phyloP scores from a whole-genome alignment of 2,329 filamentous ascomycete species.

The Atkinsonella texensis region DNA sequence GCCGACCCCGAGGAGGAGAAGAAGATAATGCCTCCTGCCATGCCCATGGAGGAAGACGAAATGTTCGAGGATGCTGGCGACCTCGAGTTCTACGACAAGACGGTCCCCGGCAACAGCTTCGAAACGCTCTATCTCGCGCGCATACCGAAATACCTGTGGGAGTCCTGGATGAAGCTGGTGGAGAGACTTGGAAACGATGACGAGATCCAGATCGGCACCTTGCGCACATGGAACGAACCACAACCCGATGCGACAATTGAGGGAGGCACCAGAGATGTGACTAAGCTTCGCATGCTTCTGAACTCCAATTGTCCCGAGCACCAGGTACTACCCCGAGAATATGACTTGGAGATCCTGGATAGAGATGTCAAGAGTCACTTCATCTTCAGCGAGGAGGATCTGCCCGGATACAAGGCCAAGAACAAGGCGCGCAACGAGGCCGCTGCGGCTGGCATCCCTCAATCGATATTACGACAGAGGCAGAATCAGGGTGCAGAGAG shows the following conservation, averaged over 20 bases:
- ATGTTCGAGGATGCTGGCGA: conserved; percentile 50
- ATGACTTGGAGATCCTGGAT: conserved; percentile 60
- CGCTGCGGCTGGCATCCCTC: conserved; percentile 45
- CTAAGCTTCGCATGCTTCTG: conserved; percentile 51
- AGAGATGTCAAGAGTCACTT: conserved; percentile 69
- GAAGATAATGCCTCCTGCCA: conserved; percentile 20
- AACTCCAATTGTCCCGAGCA: conserved; percentile 53
- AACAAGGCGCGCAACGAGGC: conserved; percentile 44
- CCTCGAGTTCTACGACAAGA: conserved; percentile 41
- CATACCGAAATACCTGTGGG: conserved; percentile 69
- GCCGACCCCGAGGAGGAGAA: conserved; percentile 36
- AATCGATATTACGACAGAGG: conserved; percentile 38
- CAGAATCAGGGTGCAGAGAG: conserved; percentile 7
- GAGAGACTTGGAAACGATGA: conserved; percentile 62
- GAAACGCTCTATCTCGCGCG: conserved; percentile 58
- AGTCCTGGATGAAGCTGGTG: conserved; percentile 50
- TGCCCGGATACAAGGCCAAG: conserved; percentile 42
- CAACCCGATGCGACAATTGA: conserved; percentile 41
- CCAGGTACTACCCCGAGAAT: conserved; percentile 72
- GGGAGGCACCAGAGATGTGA: conserved; percentile 21
- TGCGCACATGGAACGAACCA: conserved; percentile 46
- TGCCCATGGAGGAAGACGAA: conserved; percentile 49
- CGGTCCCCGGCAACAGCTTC: conserved; percentile 24
- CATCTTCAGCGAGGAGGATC: conserved; percentile 86
- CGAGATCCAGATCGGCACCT: conserved; percentile 68